Conservation (phyloP, 306 rosid species). For the Acmispon strigosus region DNA sequence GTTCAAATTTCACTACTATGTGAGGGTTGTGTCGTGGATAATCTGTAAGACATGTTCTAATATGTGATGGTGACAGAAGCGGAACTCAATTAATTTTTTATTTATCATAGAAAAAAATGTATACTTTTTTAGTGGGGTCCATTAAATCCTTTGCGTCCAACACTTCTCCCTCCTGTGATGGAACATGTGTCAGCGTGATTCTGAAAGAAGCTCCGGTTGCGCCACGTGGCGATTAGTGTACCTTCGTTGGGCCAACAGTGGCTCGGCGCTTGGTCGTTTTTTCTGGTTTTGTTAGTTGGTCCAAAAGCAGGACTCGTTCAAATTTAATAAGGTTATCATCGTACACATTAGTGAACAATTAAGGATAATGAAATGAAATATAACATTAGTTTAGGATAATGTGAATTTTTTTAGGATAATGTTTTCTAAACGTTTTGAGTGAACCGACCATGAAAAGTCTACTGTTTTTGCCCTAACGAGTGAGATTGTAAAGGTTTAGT, state of each 20-base stretch:
- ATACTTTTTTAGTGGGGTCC: slow-evolving; percentile 18
- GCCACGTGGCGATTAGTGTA: slow-evolving; percentile 25
- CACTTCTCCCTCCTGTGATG: background rate
- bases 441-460: slow-evolving; percentile 31
- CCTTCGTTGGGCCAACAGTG: slow-evolving; percentile 6
- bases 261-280: slow-evolving; percentile 23
- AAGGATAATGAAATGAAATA: slow-evolving; percentile 13
- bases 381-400: background rate
- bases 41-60: no score
- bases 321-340: background rate
- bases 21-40: no score
- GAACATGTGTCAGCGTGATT: slow-evolving; percentile 14
- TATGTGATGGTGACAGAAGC: no score
- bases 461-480: background rate
- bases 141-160: slow-evolving; percentile 25
- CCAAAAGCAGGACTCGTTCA: background rate
- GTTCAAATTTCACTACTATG: no score
- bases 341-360: background rate
- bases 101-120: no score
- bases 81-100: no score
- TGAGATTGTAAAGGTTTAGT: background rate
- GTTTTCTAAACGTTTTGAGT: slow-evolving; percentile 3
- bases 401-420: slow-evolving; percentile 15
- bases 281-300: slow-evolving; percentile 38
- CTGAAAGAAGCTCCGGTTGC: background rate